Conservation (phyloP, 345 rosid genomes). For the Punica granatum region DNA sequence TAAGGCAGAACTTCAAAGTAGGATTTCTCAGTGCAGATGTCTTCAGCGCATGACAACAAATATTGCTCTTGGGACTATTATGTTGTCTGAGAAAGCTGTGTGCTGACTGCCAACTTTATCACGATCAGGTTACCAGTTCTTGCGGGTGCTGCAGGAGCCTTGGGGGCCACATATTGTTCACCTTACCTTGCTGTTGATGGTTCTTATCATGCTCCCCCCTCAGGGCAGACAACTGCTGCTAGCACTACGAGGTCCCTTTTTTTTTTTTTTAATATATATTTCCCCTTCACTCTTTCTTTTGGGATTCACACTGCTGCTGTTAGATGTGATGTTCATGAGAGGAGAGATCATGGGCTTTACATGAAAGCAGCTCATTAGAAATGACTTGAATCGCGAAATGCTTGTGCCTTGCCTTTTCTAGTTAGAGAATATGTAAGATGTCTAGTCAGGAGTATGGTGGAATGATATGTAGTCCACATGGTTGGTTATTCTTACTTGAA, state of each 20-base stretch:
- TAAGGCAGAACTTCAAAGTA: background rate
- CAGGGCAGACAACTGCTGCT: conserved; percentile 38
- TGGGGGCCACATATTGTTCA: conserved; percentile 68
- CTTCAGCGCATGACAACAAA: background rate
- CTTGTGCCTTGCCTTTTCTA: background rate
- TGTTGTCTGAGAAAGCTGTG: background rate
- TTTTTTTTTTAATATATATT: background rate
- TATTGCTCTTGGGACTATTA: conserved; percentile 1
- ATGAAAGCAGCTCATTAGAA: background rate
- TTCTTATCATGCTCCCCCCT: conserved; percentile 51
- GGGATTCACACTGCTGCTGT: no score
- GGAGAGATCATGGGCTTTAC: background rate
- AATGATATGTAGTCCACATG: background rate
- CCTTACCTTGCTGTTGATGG: conserved; percentile 71
- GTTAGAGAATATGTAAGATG: no score
- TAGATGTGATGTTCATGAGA: no score
- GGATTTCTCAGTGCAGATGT: background rate
- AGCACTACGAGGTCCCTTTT: conserved; percentile 51
- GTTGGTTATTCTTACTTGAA: background rate
- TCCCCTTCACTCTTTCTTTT: no score
- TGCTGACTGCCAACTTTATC: conserved; percentile 4
- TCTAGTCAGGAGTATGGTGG: no score
- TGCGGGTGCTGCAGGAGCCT: conserved; percentile 71
- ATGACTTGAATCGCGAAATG: background rate
- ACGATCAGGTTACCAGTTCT: conserved; percentile 73